These are phyloP conservation scores for Cryptosporidium sp. DNA, from an alignment of 169 alveolate species.

Conservation along the genomic window DNA sequence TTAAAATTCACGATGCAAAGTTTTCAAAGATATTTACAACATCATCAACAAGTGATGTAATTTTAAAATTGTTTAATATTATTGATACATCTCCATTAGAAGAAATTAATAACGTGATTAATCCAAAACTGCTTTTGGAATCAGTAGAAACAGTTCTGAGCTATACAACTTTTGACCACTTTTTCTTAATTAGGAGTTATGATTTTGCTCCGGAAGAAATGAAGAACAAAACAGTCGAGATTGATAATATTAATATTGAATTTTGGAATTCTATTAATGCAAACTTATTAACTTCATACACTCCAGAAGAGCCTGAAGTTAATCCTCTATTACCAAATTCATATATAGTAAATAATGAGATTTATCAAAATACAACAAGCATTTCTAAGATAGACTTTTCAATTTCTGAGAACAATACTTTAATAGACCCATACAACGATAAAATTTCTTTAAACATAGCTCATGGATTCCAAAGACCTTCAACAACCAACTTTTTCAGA, in stretches of 20 bases:
- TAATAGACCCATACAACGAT: constrained; percentile 26
- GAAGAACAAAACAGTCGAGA: constrained; percentile 8
- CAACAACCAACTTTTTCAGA: constrained; percentile 12
- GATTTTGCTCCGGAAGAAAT: background rate
- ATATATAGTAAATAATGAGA: background rate
- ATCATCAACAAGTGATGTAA: constrained; percentile 22
- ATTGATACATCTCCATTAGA: constrained; percentile 3
- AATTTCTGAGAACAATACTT: background rate
- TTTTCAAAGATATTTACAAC: constrained; percentile 14
- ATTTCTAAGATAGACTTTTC: constrained; percentile 23
- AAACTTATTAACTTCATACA: constrained; percentile 24
- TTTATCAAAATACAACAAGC: background rate
- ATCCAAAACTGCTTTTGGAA: constrained; percentile 18
- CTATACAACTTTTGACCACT: constrained; percentile 53
- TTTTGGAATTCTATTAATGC: constrained; percentile 46
- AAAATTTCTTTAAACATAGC: constrained; percentile 7
- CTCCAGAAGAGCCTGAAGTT: constrained; percentile 11
- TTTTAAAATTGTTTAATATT: constrained; percentile 1
- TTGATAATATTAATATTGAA: constrained; percentile 24
- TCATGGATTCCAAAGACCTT: constrained; percentile 39
- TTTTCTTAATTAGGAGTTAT: constrained; percentile 28
- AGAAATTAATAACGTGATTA: background rate
- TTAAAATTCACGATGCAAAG: background rate
- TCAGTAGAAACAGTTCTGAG: constrained; percentile 35
- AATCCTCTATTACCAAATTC: constrained; percentile 10